Base-by-base conservation (phyloP, 2,329 filamentous ascomycete genomes). In the Phialemonium atrogriseum region DNA sequence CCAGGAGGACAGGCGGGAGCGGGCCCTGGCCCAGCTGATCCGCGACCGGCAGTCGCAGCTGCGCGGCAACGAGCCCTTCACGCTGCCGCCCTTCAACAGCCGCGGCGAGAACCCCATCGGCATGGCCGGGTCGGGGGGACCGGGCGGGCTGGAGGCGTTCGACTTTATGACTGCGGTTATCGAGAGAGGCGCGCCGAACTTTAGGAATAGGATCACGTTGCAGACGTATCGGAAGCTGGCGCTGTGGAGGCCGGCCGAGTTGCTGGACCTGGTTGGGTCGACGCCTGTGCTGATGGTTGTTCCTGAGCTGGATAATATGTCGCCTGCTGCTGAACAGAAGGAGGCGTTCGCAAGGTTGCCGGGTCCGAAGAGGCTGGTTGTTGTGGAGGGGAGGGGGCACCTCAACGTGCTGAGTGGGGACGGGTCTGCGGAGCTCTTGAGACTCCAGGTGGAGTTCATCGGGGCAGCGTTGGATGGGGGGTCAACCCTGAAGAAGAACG, bases 101-200 rank as follows among this genome's bases (percentile, higher is more conserved):
- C 38, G 49, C 9, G 60, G 58, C 7, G 49, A 58, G 32, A 58
- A 59, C 30, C 52, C 56, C 3, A 51, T 47, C 2, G 58, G 57
- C 10, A 49, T 60, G 31, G 48, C 45, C 10, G 34, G 22, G 16
- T 24, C 30, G 15, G 23, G 32, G 29, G 27, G 32, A 16, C 30
- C 42, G 0, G 45, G 36, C 4, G 41, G 47, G 1, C 24, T 20
- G 1, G 40, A 50, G 30, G 39, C 40, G n/a, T 44, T 44, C 27
- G n/a, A 16, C 12, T 32, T 51, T 16, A 45, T 47, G 37, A 31
- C 33, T 10, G 31, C 37, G 3, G 41, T 36, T 3, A 31, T 19
- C 1, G 36, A 43, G 5, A 23, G 34, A 5, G 35, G 41, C 5
- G 31, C 37, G 16, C 40, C 48, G 1, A 39, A 38, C 23, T 52